A percentile compares a stretch with the other conserved stretches of the same genome.
These are phyloP conservation scores for Beverwykella pulmonaria DNA, from an alignment of 495 filamentous ascomycete genomes.

Conservation along the genomic window DNA sequence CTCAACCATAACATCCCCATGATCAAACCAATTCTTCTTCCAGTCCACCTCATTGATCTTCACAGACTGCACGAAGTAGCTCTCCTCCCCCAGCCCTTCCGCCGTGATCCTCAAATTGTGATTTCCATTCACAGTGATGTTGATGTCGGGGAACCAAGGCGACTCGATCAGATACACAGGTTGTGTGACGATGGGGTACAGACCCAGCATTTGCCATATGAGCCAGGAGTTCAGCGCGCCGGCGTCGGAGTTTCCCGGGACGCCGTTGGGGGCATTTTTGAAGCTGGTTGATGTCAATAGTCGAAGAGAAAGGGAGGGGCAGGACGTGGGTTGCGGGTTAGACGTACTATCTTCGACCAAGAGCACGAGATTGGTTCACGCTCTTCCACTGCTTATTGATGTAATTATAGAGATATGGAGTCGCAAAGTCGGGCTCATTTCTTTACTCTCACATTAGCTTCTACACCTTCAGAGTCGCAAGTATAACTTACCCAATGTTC, in stretches of 20 bases:
- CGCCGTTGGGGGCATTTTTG: too few relatives aligned
- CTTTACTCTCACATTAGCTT: too few relatives aligned
- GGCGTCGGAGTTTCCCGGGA: slow-evolving; percentile 46
- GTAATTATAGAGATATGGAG: slow-evolving; percentile 47
- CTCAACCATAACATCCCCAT: slow-evolving; percentile 41
- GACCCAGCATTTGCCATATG: slow-evolving; percentile 46
- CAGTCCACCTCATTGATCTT: slow-evolving; percentile 43
- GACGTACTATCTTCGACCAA: too few relatives aligned
- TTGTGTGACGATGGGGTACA: slow-evolving; percentile 46
- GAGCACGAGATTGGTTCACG: slow-evolving; percentile 41
- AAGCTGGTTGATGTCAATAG: too few relatives aligned
- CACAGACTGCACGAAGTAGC: slow-evolving; percentile 46
- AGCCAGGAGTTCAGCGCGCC: slow-evolving; percentile 45
- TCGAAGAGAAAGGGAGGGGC: too few relatives aligned
- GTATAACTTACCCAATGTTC: slow-evolving; percentile 44
- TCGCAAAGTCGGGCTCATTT: slow-evolving; percentile 47
- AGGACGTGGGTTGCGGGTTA: too few relatives aligned
- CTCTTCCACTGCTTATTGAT: slow-evolving; percentile 43
- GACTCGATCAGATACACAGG: slow-evolving; percentile 43
- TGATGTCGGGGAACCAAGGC: slow-evolving; percentile 45
- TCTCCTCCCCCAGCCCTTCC: slow-evolving; percentile 38
- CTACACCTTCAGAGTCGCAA: too few relatives aligned
- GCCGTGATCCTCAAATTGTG: slow-evolving; percentile 41
- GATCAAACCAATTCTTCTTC: slow-evolving; percentile 44
- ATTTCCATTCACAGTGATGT: slow-evolving; percentile 40